Evolutionary conservation across 306 rosid species (phyloP), one percentile per base, ranked within the genome.

Genomic region (Dalbergia cultrata): DNA sequence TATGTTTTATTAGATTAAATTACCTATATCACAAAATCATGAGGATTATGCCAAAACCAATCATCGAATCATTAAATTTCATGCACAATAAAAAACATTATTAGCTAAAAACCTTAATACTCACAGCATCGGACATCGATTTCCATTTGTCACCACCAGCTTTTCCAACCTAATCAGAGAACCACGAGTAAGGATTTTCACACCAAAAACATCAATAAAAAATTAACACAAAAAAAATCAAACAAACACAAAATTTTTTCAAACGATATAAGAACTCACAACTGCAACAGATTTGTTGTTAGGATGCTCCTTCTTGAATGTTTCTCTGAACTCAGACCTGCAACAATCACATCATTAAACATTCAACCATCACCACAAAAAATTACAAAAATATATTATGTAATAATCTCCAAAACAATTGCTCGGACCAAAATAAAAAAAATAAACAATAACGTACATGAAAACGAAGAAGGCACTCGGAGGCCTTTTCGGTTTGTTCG

Each of bases 381-480:
- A 14, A 0, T 13, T 13, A 39, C 9, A 0, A 49, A 34, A 33
- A 8, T 13, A 10, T 10, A 8, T 13, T 10, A 8, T 13, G 5
- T 10, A 52, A 69, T 35, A 5, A 9, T 53, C 1, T 53, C 1
- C 52, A 34, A 63, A 86, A 4, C 6, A 22, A 7, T 7, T 0
- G 1, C 19, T 50, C 10, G n/a, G 8, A 50, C 1, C 10, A 13
- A 22, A 22, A 18, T 4, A 7, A 31, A 19, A 6, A 19, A 1
- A 4, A 10, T 49, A 0, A 3, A 37, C 3, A 11, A 59, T 62
- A 6, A 0, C 81, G 3, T 84, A 93, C 97, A 95, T 93, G 90
- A 93, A 95, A 67, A 95, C 97, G 63, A 95, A 95, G 89, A 95
- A 95, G 62, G 99, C 97, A 78, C 97, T 93, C 0, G 98, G 94